Evolutionary conservation across 225 moss, liverwort and hornwort genomes (phyloP).

Genomic region (Polytrichum commune): DNA sequence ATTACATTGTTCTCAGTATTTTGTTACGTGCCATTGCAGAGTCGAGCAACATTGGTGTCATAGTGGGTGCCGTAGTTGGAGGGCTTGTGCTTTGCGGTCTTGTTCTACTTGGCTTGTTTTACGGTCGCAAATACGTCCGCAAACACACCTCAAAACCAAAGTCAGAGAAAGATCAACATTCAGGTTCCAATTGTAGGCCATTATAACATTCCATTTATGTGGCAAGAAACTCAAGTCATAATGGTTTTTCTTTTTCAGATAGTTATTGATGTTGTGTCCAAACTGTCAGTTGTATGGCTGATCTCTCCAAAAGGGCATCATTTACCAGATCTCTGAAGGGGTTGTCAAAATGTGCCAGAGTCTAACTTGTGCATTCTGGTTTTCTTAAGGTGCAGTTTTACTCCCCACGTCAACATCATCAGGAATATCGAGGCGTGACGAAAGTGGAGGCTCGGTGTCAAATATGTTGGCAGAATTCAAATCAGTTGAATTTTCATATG

Average conservation of each 20-base stretch:
- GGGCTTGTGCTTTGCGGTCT: constrained; percentile 33
- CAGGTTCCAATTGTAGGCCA: constrained; percentile 23
- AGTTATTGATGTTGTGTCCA: too few species aligned
- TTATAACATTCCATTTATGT: too few species aligned
- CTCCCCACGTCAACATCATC: not conserved
- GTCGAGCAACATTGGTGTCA: constrained; percentile 30
- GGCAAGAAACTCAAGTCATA: too few species aligned
- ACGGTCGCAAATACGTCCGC: constrained; percentile 19
- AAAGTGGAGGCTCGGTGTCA: constrained; percentile 26
- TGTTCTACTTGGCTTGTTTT: constrained; percentile 17
- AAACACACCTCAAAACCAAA: constrained; percentile 12
- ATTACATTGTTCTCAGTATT: too few species aligned
- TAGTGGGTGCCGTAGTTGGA: constrained; percentile 65
- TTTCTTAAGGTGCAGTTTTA: constrained; percentile 19
- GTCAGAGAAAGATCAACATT: constrained; percentile 13
- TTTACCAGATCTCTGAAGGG: too few species aligned
- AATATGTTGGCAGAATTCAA: constrained; percentile 55
- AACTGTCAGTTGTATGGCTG: too few species aligned
- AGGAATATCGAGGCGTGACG: constrained; percentile 8
- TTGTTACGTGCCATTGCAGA: constrained; percentile 12
- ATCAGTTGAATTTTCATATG: constrained; percentile 85
- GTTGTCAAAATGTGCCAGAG: constrained; percentile 11
- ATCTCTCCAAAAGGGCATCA: too few species aligned
- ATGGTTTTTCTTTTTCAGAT: too few species aligned
- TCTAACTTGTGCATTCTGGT: not conserved